A percentile compares a stretch with the other conserved stretches of the same genome.
Evolutionary conservation across 768 basidiomycete species (phyloP).

Genomic region (Boletus rubroflammeus): DNA sequence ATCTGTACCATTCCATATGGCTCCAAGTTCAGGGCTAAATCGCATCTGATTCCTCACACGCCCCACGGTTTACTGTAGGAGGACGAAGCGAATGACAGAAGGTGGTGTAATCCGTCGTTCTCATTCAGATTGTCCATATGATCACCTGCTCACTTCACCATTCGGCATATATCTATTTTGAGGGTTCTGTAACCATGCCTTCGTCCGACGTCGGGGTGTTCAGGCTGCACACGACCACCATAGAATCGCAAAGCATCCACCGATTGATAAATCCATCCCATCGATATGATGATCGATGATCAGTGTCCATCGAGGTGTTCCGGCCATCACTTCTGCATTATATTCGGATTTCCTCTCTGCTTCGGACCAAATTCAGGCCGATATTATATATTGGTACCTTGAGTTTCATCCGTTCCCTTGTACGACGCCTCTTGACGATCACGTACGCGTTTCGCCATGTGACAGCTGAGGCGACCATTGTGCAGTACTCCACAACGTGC

Average conservation of each 20-base stretch:
- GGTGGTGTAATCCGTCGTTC: neutral
- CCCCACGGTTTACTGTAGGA: neutral
- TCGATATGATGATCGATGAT: neutral
- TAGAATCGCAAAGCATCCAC: neutral
- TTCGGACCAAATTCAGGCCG: neutral
- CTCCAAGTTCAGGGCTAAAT: neutral
- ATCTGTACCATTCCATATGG: neutral
- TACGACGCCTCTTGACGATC: neutral
- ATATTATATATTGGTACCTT: neutral
- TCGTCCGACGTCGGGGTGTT: neutral
- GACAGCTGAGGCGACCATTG: neutral
- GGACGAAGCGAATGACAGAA: neutral
- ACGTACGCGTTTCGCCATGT: neutral
- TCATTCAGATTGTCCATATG: neutral
- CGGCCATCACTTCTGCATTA: neutral
- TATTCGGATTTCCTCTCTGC: neutral
- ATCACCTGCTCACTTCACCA: neutral
- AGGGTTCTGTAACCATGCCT: neutral
- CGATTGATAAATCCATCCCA: neutral
- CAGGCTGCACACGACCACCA: neutral
- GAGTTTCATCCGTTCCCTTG: neutral
- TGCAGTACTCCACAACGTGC: neutral
- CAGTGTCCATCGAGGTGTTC: neutral
- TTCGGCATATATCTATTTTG: neutral
- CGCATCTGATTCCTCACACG: neutral